Evolutionary conservation across 176 grass and related monocot species (phyloP).

Genomic region (Oryza glaberrima): DNA sequence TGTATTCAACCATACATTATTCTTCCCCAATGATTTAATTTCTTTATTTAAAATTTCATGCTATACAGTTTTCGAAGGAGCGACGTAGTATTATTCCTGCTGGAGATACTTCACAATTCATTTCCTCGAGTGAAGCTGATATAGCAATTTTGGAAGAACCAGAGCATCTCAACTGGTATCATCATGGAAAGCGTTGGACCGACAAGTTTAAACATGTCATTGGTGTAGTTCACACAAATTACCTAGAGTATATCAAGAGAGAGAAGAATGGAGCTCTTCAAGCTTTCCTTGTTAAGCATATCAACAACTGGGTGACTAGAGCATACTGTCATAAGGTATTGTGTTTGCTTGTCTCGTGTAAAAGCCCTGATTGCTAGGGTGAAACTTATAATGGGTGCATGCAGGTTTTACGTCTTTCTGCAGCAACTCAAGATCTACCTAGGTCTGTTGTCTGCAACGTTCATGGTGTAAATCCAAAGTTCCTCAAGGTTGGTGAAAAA

Average conservation of each 20-base stretch:
- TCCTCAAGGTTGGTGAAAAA: constrained; percentile 84
- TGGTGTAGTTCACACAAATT: constrained; percentile 96
- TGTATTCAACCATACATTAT: constrained; percentile 20
- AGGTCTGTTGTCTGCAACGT: constrained; percentile 92
- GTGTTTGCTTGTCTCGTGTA: constrained; percentile 22
- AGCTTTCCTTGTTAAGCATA: constrained; percentile 93
- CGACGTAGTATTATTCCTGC: constrained; percentile 92
- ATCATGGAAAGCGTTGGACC: constrained; percentile 98
- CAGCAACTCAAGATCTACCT: constrained; percentile 82
- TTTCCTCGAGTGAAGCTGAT: constrained; percentile 88
- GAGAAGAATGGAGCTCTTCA: constrained; percentile 92
- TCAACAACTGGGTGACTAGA: constrained; percentile 95
- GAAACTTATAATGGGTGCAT: constrained; percentile 47
- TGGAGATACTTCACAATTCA: constrained; percentile 87
- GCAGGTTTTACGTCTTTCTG: constrained; percentile 90
- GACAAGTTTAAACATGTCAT: constrained; percentile 98
- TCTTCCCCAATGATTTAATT: constrained; percentile 17
- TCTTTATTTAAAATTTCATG: constrained; percentile 43
- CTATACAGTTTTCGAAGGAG: constrained; percentile 85
- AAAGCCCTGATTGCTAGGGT: background rate
- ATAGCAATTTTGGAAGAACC: constrained; percentile 98
- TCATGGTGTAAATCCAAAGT: constrained; percentile 87
- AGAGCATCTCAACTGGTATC: constrained; percentile 99
- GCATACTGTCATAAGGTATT: constrained; percentile 93
- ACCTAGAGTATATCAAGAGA: constrained; percentile 95